phyloP scores from a whole-genome alignment of 2,329 filamentous ascomycete genomes.

The Aspergillus texensis region DNA sequence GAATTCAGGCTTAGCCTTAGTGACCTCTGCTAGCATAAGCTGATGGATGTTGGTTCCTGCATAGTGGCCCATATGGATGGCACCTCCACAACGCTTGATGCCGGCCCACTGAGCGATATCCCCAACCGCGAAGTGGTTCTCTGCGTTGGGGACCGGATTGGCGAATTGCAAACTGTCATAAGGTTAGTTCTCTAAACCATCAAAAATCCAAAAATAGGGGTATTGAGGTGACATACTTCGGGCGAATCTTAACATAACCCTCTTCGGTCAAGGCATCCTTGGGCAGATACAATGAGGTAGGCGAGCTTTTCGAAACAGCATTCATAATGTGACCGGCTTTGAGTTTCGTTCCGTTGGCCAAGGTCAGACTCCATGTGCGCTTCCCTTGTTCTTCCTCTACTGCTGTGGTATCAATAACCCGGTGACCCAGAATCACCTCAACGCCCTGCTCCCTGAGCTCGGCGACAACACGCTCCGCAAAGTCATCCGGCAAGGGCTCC shows the following conservation, averaged over 20 bases:
- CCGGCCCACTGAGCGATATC: conserved; percentile 73
- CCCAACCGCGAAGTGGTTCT: conserved; percentile 68
- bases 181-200: not conserved
- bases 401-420: conserved; percentile 28
- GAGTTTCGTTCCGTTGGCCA: conserved; percentile 64
- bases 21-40: conserved; percentile 54
- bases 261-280: conserved; percentile 60
- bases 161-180: conserved; percentile 57
- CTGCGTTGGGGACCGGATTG: conserved; percentile 57
- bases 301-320: conserved; percentile 65
- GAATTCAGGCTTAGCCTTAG: conserved; percentile 48
- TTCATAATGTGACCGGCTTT: conserved; percentile 67
- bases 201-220: not conserved
- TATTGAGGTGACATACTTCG: conserved; percentile 39
- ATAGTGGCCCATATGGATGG: conserved; percentile 72
- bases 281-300: conserved; percentile 67
- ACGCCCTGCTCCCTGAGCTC: conserved; percentile 66
- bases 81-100: conserved; percentile 77
- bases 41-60: conserved; percentile 70
- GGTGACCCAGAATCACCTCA: conserved; percentile 32
- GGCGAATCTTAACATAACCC: conserved; percentile 65
- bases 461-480: conserved; percentile 61
- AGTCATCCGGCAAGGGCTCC: conserved; percentile 70
- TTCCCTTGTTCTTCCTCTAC: conserved; percentile 17
- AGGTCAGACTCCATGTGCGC: conserved; percentile 49